Conservation (phyloP, 2,329 filamentous ascomycete genomes). For the Amauroascus niger region DNA sequence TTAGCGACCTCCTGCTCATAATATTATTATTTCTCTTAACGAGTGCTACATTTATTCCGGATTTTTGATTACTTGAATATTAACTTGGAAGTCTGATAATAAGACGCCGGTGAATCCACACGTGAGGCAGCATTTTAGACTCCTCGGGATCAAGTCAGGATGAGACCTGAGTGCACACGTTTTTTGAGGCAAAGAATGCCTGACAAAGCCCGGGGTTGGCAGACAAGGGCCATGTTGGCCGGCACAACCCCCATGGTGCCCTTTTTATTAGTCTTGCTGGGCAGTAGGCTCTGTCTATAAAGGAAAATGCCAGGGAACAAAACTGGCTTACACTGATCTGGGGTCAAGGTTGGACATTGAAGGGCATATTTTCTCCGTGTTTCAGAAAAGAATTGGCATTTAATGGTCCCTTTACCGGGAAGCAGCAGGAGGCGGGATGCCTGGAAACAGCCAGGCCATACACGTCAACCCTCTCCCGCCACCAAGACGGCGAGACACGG, state of each 20-base stretch:
- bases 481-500: neutral
- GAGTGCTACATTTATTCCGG: neutral
- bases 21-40: neutral
- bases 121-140: neutral
- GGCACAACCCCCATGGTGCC: neutral
- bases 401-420: neutral
- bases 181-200: too few species aligned
- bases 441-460: neutral
- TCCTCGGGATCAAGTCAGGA: neutral
- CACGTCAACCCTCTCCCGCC: neutral
- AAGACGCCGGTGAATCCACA: neutral
- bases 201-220: too few species aligned
- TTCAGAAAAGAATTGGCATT: too few species aligned
- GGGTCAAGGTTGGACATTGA: neutral
- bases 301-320: neutral
- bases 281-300: neutral
- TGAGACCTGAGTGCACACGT: neutral
- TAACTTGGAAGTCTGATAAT: neutral
- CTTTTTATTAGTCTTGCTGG: neutral
- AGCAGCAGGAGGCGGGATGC: neutral
- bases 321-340: neutral
- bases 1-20: slow-evolving; percentile 4
- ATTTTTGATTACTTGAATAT: neutral
- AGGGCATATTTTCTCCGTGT: neutral
- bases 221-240: too few species aligned